Conservation (phyloP, 2,329 filamentous ascomycete species). For the Talaromyces sp. region DNA sequence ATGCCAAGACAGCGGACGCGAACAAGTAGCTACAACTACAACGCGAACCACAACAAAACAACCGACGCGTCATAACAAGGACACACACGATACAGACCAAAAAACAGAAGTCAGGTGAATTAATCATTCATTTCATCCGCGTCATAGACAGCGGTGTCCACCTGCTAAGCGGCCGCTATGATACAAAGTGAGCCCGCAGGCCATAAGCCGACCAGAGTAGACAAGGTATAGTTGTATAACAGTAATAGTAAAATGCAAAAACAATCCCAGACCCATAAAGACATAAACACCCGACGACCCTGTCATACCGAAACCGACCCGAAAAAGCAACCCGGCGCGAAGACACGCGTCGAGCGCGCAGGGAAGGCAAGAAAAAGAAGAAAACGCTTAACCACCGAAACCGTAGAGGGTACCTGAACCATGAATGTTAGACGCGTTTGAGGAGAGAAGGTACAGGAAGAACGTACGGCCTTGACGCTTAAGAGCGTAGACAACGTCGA, state of each 20-base stretch:
- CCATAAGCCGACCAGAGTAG: constrained; percentile 25
- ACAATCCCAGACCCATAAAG: constrained; percentile 38
- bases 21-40: too few species aligned
- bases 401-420: constrained; percentile 65
- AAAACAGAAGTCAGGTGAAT: not conserved
- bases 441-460: too few species aligned
- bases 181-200: constrained; percentile 36
- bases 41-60: not conserved
- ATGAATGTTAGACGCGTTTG: constrained; percentile 10
- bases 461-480: constrained; percentile 59
- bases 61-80: not conserved
- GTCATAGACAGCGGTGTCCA: constrained; percentile 17
- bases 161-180: constrained; percentile 31
- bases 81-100: not conserved
- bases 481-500: constrained; percentile 60
- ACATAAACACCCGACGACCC: constrained; percentile 41
- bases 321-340: constrained; percentile 33
- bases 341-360: constrained; percentile 19
- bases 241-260: constrained; percentile 30
- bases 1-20: not conserved
- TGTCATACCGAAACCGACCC: constrained; percentile 39
- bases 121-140: constrained; percentile 9
- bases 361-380: constrained; percentile 26
- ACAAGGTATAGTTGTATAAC: constrained; percentile 11
- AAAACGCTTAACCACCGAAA: constrained; percentile 70